Conservation (phyloP, 176 grass and related monocot genomes). For the Alopecurus myosuroides region DNA sequence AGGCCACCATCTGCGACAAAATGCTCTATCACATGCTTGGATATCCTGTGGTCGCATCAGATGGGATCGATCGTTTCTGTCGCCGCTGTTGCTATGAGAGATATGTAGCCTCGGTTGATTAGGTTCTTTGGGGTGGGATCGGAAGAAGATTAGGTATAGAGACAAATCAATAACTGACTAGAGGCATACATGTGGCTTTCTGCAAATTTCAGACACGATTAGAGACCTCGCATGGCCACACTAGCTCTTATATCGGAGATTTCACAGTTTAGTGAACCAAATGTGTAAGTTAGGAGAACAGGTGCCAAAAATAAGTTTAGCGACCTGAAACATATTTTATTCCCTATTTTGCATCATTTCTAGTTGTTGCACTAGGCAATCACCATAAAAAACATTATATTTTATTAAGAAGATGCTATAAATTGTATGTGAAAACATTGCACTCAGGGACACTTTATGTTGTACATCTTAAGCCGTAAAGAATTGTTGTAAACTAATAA, state of each 20-base stretch:
- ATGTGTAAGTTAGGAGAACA: not conserved
- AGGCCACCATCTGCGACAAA: not conserved
- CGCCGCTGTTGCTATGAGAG: too few species aligned
- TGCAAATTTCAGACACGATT: not conserved
- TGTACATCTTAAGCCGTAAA: not conserved
- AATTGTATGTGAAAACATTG: not conserved
- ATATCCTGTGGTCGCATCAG: too few species aligned
- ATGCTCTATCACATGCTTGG: not conserved
- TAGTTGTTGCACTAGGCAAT: not conserved
- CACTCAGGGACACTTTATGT: not conserved
- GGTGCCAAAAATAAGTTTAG: not conserved
- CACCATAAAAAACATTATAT: not conserved
- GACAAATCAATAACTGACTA: not conserved
- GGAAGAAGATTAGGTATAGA: not conserved
- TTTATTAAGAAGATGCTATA: not conserved
- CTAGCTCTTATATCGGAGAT: not conserved
- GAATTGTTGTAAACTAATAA: not conserved
- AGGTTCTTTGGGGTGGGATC: not conserved
- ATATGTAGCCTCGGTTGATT: not conserved
- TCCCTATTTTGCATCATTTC: not conserved
- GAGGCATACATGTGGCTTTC: not conserved
- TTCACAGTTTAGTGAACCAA: not conserved
- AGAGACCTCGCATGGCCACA: not conserved
- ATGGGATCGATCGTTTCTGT: too few species aligned
- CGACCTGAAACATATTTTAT: not conserved